Conservation (phyloP, 306 rosid genomes). For the Quercus aquifolioides region DNA sequence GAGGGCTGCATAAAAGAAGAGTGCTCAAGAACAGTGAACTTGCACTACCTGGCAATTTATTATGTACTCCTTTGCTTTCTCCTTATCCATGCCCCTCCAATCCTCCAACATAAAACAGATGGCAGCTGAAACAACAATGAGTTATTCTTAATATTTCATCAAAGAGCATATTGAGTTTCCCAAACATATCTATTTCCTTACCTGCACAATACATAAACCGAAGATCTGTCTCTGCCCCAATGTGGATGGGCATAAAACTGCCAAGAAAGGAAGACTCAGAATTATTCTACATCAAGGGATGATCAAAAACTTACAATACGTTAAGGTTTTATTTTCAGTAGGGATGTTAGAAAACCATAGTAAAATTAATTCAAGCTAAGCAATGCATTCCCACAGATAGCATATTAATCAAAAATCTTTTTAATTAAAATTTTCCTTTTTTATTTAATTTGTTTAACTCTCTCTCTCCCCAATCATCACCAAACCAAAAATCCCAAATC, state of each 20-base stretch:
- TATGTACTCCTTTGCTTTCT: constrained; percentile 80
- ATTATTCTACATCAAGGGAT: constrained; percentile 9
- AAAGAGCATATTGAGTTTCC: constrained; percentile 4
- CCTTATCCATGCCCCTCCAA: constrained; percentile 97
- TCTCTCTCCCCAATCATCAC: too few relatives aligned
- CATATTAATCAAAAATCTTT: too few relatives aligned
- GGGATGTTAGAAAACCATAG: not conserved
- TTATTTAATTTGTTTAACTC: too few relatives aligned
- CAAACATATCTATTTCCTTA: constrained; percentile 28
- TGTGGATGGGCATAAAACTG: constrained; percentile 85
- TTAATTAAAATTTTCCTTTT: too few relatives aligned
- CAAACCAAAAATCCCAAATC: too few relatives aligned
- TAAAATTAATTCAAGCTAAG: not conserved
- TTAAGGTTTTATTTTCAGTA: not conserved
- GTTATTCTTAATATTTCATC: constrained; percentile 21
- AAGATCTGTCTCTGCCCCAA: constrained; percentile 88
- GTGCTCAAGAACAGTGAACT: constrained; percentile 5
- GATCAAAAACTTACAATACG: not conserved
- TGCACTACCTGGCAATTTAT: constrained; percentile 67
- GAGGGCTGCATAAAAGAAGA: not conserved
- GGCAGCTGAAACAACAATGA: constrained; percentile 60
- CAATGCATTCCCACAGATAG: too few relatives aligned
- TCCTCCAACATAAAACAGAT: constrained; percentile 74
- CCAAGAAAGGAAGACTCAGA: constrained; percentile 12
- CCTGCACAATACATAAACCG: constrained; percentile 93